Conservation (phyloP, 164 flowering plant genomes). For the Cinnamomum micranthum region DNA sequence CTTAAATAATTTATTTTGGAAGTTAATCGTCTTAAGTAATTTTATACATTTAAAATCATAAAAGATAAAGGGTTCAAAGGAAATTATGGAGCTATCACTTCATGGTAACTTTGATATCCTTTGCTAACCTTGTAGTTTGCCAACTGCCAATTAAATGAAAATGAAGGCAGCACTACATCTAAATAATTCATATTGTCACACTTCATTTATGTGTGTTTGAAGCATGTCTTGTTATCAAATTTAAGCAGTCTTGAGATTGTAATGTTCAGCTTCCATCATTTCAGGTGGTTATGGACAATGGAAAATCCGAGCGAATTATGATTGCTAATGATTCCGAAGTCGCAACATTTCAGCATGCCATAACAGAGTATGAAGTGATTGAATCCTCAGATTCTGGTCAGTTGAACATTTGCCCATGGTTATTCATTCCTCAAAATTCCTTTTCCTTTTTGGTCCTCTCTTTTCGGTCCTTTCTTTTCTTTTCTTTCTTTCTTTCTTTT, state of each 20-base stretch:
- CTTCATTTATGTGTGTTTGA: not conserved
- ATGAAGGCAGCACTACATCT: not conserved
- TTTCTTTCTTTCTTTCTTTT: not conserved
- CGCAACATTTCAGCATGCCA: constrained; percentile 60
- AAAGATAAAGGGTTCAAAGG: no score
- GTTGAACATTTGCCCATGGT: constrained; percentile 6
- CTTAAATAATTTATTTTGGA: no score
- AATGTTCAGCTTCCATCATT: constrained; percentile 1
- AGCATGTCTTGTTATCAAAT: not conserved
- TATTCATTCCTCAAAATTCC: not conserved
- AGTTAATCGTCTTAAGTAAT: not conserved
- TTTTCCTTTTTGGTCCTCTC: not conserved
- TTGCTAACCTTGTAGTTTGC: not conserved
- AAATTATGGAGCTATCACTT: constrained; percentile 1
- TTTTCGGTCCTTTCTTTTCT: not conserved
- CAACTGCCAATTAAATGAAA: not conserved
- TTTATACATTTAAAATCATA: not conserved
- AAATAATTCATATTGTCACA: not conserved
- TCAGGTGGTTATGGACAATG: constrained; percentile 76
- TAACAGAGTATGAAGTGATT: constrained; percentile 76
- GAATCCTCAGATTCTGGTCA: constrained; percentile 47
- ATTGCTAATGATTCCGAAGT: constrained; percentile 27
- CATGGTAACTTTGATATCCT: not conserved
- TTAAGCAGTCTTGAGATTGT: not conserved
- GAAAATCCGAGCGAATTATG: constrained; percentile 81